Evolutionary conservation across 73 alveolate species (phyloP).

Genomic region (Paramecium pentaurelia): DNA sequence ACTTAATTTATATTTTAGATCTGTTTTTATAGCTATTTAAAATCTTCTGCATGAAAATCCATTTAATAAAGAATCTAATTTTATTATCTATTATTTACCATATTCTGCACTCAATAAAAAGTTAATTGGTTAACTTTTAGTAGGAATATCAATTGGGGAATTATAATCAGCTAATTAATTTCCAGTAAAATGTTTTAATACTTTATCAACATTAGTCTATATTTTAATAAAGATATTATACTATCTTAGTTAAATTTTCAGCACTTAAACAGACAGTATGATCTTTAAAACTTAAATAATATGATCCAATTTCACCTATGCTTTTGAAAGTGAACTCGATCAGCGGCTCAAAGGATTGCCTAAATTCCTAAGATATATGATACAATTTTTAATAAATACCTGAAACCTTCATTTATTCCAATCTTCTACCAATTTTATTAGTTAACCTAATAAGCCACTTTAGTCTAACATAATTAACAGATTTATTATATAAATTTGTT

Average conservation of each 20-base stretch:
- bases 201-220: conserved; percentile 35
- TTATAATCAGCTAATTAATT: conserved; percentile 4
- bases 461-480: conserved; percentile 20
- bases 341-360: conserved; percentile 50
- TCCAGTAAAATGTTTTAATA: conserved; percentile 26
- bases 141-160: conserved; percentile 2
- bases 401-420: conserved; percentile 9
- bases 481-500: background rate
- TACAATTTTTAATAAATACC: conserved; percentile 37
- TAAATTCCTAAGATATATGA: conserved; percentile 40
- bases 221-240: background rate
- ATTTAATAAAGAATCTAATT: conserved; percentile 4
- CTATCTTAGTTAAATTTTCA: background rate
- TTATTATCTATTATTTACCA: background rate
- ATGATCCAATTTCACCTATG: conserved; percentile 13
- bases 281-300: background rate
- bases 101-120: conserved; percentile 25
- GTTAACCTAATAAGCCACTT: background rate
- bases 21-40: conserved; percentile 13
- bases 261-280: conserved; percentile 32
- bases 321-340: conserved; percentile 45
- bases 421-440: background rate
- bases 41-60: conserved; percentile 51
- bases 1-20: background rate
- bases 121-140: background rate